phyloP scores from a whole-genome alignment of 1,284 basidiomycete genomes.

The Inonotus hispidus region DNA sequence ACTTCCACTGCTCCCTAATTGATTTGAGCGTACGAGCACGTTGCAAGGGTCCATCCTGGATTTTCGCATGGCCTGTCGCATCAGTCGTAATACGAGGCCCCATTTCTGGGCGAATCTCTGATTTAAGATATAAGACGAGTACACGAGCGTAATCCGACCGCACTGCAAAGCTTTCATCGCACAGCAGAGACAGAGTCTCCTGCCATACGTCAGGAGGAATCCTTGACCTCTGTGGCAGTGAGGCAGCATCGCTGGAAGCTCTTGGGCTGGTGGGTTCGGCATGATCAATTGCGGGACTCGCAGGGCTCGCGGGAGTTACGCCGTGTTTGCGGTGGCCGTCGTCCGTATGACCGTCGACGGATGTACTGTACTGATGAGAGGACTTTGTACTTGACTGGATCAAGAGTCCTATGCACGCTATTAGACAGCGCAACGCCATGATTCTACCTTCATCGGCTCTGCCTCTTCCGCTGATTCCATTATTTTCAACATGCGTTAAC shows the following conservation, averaged over 20 bases:
- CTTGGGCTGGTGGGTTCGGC: not conserved
- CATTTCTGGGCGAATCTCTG: slow-evolving; percentile 55
- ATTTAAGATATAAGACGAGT: slow-evolving; percentile 65
- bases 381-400: slow-evolving; percentile 30
- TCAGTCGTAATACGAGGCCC: not conserved
- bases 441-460: slow-evolving; percentile 47
- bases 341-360: slow-evolving; percentile 1
- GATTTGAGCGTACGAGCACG: slow-evolving; percentile 42
- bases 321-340: not conserved
- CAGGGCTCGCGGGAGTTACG: not conserved
- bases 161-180: slow-evolving; percentile 68
- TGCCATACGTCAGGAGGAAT: slow-evolving; percentile 84
- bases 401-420: slow-evolving; percentile 71
- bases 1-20: slow-evolving; percentile 57
- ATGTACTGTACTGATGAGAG: not conserved
- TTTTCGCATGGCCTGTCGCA: slow-evolving; percentile 33
- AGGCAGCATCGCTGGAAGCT: slow-evolving; percentile 12
- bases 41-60: slow-evolving; percentile 29
- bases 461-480: slow-evolving; percentile 45
- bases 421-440: slow-evolving; percentile 68
- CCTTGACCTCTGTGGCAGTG: slow-evolving; percentile 55
- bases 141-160: slow-evolving; percentile 74
- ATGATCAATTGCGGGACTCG: not conserved
- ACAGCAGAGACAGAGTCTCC: slow-evolving; percentile 79
- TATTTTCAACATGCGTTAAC: slow-evolving; percentile 66